Evolutionary conservation across 768 basidiomycete species (phyloP), one percentile per base, ranked within the genome.

Genomic region (Scleroderma bovista): DNA sequence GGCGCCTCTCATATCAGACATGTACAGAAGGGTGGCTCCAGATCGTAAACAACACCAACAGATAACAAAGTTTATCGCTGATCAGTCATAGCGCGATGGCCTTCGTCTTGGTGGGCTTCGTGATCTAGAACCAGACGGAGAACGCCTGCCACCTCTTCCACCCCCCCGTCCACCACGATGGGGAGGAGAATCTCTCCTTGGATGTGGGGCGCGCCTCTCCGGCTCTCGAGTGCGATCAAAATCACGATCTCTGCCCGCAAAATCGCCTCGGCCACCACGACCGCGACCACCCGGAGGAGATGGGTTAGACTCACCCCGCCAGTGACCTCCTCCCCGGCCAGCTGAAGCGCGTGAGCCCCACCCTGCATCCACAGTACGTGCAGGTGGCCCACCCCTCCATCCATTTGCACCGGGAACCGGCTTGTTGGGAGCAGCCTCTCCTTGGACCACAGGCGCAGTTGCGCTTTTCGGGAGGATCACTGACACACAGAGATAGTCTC

Each of bases 401-500:
- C 60, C 60, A 52, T 62, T 68, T 11, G 44, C 32, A 33, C 31
- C 20, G 64, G 72, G 66, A 68, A 46, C 69, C 66, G 58, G 63
- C 61, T 3, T 69, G 48, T 57, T 51, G 53, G 58, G 57, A 46
- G 72, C 60, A 13, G 75, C 60, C 50, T 86, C 86, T 6, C 66
- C 72, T 3, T 78, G 75, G 16, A 74, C 65, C 6, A 71, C 74
- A 32, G 64, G 56, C 3, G 64, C 60, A 8, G 65, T 26, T 16
- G 24, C 69, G 53, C 78, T 79, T 68, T 87, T 88, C 13, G 89
- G 89, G 37, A 91, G 74, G 24, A 85, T 63, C 22, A 92, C 81
- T n/a, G 85, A 75, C 42, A 91, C 73, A 56, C 81, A 78, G 34
- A 92, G 76, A 57, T 81, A 89, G 60, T 92, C 89, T 16, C 89